Conservation (phyloP, 257 asterid genomes). For the Datura wrightii region DNA sequence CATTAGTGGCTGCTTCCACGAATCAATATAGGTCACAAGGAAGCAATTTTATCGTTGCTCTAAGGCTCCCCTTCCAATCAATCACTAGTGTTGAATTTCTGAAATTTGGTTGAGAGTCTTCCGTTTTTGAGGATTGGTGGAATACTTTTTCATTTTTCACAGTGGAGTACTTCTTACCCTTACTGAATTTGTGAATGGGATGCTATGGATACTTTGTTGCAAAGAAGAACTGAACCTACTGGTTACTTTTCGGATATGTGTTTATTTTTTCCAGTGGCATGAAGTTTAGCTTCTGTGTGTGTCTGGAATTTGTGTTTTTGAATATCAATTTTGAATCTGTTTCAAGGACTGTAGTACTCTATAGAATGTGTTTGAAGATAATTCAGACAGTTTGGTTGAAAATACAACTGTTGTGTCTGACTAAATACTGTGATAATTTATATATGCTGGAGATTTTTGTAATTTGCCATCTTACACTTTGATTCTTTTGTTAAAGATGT, state of each 20-base stretch:
- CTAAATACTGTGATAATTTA: background rate
- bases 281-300: background rate
- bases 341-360: background rate
- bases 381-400: constrained; percentile 9
- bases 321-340: background rate
- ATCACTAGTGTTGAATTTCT: background rate
- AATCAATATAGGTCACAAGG: no score
- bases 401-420: background rate
- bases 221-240: background rate
- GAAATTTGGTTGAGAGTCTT: background rate
- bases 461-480: background rate
- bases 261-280: background rate
- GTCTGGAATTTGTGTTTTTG: background rate
- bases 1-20: no score
- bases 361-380: background rate
- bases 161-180: background rate
- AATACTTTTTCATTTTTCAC: background rate
- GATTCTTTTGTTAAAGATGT: constrained; percentile 58
- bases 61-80: background rate
- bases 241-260: background rate
- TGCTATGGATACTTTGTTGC: background rate
- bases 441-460: background rate
- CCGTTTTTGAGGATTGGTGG: background rate
- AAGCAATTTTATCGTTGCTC: no score
- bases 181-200: background rate